These are phyloP conservation scores for Dichomitus squalens DNA, from an alignment of 1,284 basidiomycete species.

Conservation along the genomic window DNA sequence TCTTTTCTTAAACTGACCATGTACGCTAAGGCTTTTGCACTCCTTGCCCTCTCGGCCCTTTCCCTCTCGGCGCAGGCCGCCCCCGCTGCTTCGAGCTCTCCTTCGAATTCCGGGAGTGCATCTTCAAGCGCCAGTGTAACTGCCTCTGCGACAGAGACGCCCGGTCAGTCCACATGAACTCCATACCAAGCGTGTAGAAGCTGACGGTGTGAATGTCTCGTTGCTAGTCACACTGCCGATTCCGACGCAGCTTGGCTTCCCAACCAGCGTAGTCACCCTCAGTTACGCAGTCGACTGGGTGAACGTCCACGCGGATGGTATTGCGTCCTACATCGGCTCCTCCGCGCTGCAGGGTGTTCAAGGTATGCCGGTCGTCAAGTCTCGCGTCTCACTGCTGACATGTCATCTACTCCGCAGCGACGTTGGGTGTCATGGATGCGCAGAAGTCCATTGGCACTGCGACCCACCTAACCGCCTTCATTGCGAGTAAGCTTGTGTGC, in stretches of 20 bases:
- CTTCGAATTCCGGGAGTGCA: neutral
- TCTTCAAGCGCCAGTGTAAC: neutral
- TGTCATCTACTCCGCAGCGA: too few species aligned
- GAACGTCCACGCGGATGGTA: neutral
- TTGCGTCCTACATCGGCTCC: neutral
- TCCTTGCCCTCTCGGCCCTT: constrained; percentile 1
- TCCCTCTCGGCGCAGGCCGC: constrained; percentile 2
- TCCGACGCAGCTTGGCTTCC: constrained; percentile 8
- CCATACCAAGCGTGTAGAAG: too few species aligned
- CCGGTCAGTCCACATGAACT: neutral
- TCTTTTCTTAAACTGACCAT: neutral
- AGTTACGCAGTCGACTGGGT: constrained; percentile 1
- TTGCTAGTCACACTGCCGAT: constrained; percentile 1
- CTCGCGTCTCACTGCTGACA: too few species aligned
- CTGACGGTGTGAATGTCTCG: neutral
- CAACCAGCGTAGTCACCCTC: constrained; percentile 2
- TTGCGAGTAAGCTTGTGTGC: constrained; percentile 15
- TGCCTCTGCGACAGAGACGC: neutral
- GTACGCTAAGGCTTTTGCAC: constrained; percentile 1
- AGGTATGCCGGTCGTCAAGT: neutral
- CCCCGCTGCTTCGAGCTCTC: neutral
- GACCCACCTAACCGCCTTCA: constrained; percentile 11
- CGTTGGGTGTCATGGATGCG: constrained; percentile 9
- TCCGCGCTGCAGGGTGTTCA: constrained; percentile 2
- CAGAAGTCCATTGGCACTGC: constrained; percentile 9